Evolutionary conservation across 352 stramenopile species (phyloP).

Genomic region (Pythium aristosporum): DNA sequence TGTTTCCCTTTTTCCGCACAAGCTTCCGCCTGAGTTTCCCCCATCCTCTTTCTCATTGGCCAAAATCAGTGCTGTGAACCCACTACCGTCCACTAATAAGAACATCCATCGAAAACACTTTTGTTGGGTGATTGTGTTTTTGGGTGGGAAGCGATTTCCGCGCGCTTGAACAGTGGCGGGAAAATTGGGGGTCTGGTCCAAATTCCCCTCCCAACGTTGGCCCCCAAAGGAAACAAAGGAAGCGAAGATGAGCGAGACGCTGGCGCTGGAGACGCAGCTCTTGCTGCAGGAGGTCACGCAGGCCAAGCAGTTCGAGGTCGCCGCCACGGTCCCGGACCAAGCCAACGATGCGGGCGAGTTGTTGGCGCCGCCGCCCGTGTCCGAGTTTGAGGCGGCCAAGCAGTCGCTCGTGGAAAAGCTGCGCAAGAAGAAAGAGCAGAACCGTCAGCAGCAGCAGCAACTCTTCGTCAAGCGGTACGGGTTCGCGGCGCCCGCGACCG

Average conservation of each 20-base stretch:
- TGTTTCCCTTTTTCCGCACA: too few species aligned
- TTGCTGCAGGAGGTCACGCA: slow-evolving; percentile 77
- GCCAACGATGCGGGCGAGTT: slow-evolving; percentile 12
- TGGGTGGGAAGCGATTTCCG: slow-evolving; percentile 8
- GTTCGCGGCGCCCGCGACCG: slow-evolving; percentile 3
- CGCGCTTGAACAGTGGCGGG: slow-evolving; percentile 11
- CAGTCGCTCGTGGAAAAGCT: slow-evolving; percentile 64
- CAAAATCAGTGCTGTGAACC: background rate
- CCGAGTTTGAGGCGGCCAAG: slow-evolving; percentile 58
- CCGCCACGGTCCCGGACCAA: background rate
- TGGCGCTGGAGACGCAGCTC: slow-evolving; percentile 77
- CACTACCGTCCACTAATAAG: background rate
- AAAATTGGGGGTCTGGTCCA: background rate
- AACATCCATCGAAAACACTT: background rate
- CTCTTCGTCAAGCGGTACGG: slow-evolving; percentile 51
- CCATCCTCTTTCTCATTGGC: background rate
- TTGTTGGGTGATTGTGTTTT: background rate
- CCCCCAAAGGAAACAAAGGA: background rate
- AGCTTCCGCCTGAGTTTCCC: background rate
- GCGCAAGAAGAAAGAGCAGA: slow-evolving; percentile 57
- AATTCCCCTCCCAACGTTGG: background rate
- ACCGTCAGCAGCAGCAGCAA: slow-evolving; percentile 45
- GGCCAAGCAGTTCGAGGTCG: slow-evolving; percentile 39
- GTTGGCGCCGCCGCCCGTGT: slow-evolving; percentile 26
- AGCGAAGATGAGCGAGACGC: slow-evolving; percentile 43